phyloP scores from a whole-genome alignment of 768 basidiomycete genomes.

The Russula virescens region DNA sequence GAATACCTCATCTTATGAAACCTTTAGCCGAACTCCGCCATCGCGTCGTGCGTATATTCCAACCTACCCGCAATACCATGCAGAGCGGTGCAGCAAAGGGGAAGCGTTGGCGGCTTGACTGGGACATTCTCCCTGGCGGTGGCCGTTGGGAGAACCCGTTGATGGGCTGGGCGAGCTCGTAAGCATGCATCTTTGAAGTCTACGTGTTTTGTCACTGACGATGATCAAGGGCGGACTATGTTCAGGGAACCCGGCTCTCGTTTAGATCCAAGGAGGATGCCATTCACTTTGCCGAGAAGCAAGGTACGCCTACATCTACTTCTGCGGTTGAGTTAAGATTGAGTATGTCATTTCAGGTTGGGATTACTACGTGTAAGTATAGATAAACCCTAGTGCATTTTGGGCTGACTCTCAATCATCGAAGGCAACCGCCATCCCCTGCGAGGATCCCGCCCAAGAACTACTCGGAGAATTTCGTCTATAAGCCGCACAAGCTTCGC shows the following conservation, averaged over 20 bases:
- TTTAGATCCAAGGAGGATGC: constrained; percentile 90
- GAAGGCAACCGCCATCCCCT: constrained; percentile 51
- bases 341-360: constrained; percentile 55
- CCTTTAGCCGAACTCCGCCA: constrained; percentile 71
- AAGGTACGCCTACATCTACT: constrained; percentile 48
- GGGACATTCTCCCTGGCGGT: constrained; percentile 81
- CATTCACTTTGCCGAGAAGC: constrained; percentile 93
- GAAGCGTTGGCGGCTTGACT: constrained; percentile 91
- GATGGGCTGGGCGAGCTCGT: constrained; percentile 97
- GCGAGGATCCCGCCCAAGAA: constrained; percentile 80
- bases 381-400: constrained; percentile 3
- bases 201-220: background rate
- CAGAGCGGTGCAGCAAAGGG: constrained; percentile 86
- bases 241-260: constrained; percentile 81
- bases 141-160: constrained; percentile 97
- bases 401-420: constrained; percentile 2
- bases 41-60: constrained; percentile 86
- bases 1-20: background rate
- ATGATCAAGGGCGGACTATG: constrained; percentile 78
- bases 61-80: constrained; percentile 91
- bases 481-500: constrained; percentile 72
- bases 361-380: constrained; percentile 84
- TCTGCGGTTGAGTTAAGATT: constrained; percentile 7
- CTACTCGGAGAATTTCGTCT: constrained; percentile 88
- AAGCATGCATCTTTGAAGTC: constrained; percentile 31